These are phyloP conservation scores for Cordyceps militaris DNA, from an alignment of 2,329 filamentous ascomycete genomes.

Conservation along the genomic window DNA sequence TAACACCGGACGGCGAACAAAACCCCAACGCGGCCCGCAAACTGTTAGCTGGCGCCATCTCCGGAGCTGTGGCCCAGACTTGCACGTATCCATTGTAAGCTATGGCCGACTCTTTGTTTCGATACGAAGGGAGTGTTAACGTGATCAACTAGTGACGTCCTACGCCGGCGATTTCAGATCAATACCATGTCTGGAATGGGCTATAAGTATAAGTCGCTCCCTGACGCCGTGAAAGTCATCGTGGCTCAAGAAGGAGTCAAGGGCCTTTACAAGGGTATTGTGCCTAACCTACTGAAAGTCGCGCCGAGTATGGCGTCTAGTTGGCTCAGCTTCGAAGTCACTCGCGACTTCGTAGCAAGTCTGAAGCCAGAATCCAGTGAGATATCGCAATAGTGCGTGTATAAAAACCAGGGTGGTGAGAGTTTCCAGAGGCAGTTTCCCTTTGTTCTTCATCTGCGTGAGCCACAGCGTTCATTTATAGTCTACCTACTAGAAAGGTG, in stretches of 20 bases:
- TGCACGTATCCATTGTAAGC: conserved; percentile 96
- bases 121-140: conserved; percentile 17
- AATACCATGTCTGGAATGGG: conserved; percentile 99
- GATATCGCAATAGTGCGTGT: conserved; percentile 11
- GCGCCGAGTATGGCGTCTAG: conserved; percentile 98
- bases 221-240: conserved; percentile 77
- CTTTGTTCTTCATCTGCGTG: not conserved
- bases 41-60: conserved; percentile 81
- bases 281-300: conserved; percentile 92
- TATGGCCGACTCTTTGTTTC: not conserved
- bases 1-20: conserved; percentile 82
- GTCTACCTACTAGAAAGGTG: not conserved
- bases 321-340: conserved; percentile 95
- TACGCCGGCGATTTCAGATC: conserved; percentile 92
- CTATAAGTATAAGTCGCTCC: conserved; percentile 84
- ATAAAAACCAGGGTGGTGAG: not conserved
- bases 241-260: conserved; percentile 72
- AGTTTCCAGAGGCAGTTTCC: not conserved
- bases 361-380: conserved; percentile 41
- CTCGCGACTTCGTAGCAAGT: conserved; percentile 73
- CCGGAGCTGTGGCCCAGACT: conserved; percentile 93
- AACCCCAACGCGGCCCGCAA: conserved; percentile 77
- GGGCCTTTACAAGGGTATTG: conserved; percentile 92
- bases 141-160: conserved; percentile 60
- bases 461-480: conserved; percentile 6